Evolutionary conservation across 495 filamentous ascomycete species (phyloP), one percentile per base, ranked within the genome.

Genomic region (Annulohypoxylon maeteangense): DNA sequence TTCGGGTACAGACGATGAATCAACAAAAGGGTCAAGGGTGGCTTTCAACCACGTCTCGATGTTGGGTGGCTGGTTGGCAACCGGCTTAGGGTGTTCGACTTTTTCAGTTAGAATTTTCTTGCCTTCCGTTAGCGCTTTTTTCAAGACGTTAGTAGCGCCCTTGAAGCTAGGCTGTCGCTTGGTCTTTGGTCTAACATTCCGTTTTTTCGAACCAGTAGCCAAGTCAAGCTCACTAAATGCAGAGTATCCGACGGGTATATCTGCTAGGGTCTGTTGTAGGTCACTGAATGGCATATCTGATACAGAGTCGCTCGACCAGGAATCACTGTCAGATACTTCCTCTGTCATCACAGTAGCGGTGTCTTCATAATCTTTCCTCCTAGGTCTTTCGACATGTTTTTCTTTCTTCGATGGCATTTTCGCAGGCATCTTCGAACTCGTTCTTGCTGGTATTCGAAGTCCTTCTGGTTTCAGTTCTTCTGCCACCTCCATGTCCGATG

Each of bases 1-100:
- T 53, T 70, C 61, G 36, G 74, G 38, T 5, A 86, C 78, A 25
- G 80, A 79, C 18, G 85, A 82, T 20, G 80, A 67, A 20, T 92
- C 90, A 20, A 91, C 71, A 68, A 93, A 93, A 7, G 92, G 91
- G 70, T 94, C 92, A 10, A 88, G 83, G 1, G 91, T 93, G 22
- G 84, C 84, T 54, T 90, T 90, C 32, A 94, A 79, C 92, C 92
- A 94, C 2, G 89, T 89, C 79, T 93, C 91, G 48, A 94, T 92
- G 66, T 81, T 92, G 70, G 76, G 85, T 2, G 86, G 85, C 25
- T 83, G 78, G 54, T 87, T 87, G 14, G 68, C 62, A 1, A 75
- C 78, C 27, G 81, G 81, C 47, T 81, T 80, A 4, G 85, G 83
- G 20, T 83, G 83, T 18, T 88, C 86, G 38, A 78, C 80, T 56